These are phyloP conservation scores for Hawksworthiomyces lignivorus DNA, from an alignment of 2,329 filamentous ascomycete genomes.

Conservation along the genomic window DNA sequence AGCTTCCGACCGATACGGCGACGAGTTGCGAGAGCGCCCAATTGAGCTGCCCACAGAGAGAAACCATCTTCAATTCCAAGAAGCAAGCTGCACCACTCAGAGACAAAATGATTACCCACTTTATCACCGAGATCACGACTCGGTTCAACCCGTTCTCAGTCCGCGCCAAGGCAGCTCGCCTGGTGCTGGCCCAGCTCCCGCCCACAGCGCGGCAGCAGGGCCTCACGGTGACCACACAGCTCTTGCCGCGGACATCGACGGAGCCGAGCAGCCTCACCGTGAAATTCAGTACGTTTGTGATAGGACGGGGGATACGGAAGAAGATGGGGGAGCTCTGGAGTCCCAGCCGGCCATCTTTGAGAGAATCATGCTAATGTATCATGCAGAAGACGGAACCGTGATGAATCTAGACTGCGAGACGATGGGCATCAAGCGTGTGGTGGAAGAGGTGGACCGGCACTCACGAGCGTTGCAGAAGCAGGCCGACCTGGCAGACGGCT, in stretches of 20 bases:
- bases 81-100: too few species aligned
- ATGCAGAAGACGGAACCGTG: constrained; percentile 81
- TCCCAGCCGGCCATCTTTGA: too few species aligned
- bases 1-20: too few species aligned
- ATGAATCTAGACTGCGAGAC: constrained; percentile 74
- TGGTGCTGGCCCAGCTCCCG: constrained; percentile 81
- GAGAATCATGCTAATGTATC: constrained; percentile 13
- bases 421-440: constrained; percentile 75
- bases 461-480: constrained; percentile 74
- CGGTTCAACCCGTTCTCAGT: constrained; percentile 88
- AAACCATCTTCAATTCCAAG: too few species aligned
- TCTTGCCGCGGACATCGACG: constrained; percentile 63
- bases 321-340: neutral
- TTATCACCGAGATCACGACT: constrained; percentile 75
- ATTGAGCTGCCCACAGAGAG: too few species aligned
- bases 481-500: constrained; percentile 60
- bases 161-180: constrained; percentile 70
- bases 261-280: constrained; percentile 63
- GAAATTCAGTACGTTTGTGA: constrained; percentile 74
- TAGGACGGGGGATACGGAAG: neutral
- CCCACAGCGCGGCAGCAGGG: constrained; percentile 64
- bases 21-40: too few species aligned
- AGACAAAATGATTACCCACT: constrained; percentile 71
- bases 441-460: constrained; percentile 85
- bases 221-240: constrained; percentile 70